Evolutionary conservation across 495 filamentous ascomycete species (phyloP).

Genomic region (Aspergillus haitiensis): DNA sequence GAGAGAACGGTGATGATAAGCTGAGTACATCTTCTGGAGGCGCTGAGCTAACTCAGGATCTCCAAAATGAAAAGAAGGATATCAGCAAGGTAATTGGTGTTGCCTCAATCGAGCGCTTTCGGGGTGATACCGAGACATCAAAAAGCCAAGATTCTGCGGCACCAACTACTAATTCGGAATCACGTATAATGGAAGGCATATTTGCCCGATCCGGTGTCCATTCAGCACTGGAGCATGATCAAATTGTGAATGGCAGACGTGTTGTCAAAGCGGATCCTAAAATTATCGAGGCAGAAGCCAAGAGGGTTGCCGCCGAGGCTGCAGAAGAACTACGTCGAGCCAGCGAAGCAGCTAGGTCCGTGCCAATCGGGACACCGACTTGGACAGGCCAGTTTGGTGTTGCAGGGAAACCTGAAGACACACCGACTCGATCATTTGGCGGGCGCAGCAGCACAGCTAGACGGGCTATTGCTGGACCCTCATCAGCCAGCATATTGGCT

Average conservation of each 20-base stretch:
- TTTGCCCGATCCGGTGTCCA: constrained; percentile 84
- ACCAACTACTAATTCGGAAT: constrained; percentile 50
- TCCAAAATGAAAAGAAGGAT: constrained; percentile 37
- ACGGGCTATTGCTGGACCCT: constrained; percentile 44
- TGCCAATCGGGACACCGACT: constrained; percentile 82
- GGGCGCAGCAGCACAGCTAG: constrained; percentile 35
- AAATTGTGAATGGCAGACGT: constrained; percentile 71
- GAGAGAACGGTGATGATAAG: constrained; percentile 19
- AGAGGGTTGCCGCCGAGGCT: constrained; percentile 73
- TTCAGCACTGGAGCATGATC: constrained; percentile 82
- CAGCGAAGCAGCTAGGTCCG: constrained; percentile 64
- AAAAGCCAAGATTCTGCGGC: constrained; percentile 35
- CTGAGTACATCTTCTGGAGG: constrained; percentile 23
- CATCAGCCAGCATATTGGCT: constrained; percentile 59
- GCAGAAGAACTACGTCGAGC: constrained; percentile 71
- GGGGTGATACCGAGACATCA: constrained; percentile 40
- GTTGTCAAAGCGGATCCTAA: constrained; percentile 64
- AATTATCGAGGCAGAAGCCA: constrained; percentile 79
- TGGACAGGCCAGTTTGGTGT: constrained; percentile 87
- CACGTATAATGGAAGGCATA: constrained; percentile 80
- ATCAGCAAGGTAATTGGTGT: constrained; percentile 58
- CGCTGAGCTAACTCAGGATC: constrained; percentile 18
- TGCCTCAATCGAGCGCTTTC: constrained; percentile 56
- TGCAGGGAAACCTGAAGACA: constrained; percentile 57
- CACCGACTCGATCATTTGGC: constrained; percentile 22